Percentiles rank a stretch among this genome's conserved stretches.
These are phyloP conservation scores for Noccaea caerulescens DNA, from an alignment of 345 rosid genomes.

Conservation along the genomic window DNA sequence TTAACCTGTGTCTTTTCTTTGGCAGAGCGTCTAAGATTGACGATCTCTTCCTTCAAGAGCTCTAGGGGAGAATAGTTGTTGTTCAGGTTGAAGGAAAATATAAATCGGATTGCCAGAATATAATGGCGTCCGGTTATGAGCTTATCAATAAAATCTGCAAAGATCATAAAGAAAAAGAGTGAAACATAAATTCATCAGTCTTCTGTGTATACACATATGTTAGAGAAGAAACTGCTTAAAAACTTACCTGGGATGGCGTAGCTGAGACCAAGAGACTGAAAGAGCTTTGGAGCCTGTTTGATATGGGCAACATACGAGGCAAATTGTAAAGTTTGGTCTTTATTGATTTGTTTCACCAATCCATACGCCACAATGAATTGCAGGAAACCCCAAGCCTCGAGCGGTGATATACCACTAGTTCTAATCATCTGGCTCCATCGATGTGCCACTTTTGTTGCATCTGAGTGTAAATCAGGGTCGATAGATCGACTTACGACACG, in stretches of 20 bases:
- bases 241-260: conserved; percentile 28
- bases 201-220: not conserved
- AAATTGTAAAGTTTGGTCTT: not conserved
- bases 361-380: conserved; percentile 38
- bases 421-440: conserved; percentile 31
- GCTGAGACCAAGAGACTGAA: conserved; percentile 33
- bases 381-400: conserved; percentile 36
- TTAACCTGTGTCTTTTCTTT: conserved; percentile 30
- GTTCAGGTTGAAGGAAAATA: conserved; percentile 24
- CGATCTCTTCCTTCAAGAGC: conserved; percentile 31
- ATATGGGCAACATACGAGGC: conserved; percentile 26
- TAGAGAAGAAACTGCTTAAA: not conserved
- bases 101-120: conserved; percentile 33
- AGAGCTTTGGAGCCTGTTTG: conserved; percentile 40
- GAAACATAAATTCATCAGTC: conserved; percentile 18
- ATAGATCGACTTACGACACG: conserved; percentile 8
- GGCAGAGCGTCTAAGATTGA: conserved; percentile 19
- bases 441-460: conserved; percentile 32
- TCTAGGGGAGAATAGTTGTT: conserved; percentile 11
- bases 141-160: conserved; percentile 19
- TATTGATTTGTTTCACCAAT: not conserved
- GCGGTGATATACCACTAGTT: conserved; percentile 6
- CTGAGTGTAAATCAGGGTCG: not conserved
- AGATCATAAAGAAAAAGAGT: conserved; percentile 5
- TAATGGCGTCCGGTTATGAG: conserved; percentile 3